These are phyloP conservation scores for Clavispora santaluciae DNA, from an alignment of 805 yeast species.

Conservation along the genomic window DNA sequence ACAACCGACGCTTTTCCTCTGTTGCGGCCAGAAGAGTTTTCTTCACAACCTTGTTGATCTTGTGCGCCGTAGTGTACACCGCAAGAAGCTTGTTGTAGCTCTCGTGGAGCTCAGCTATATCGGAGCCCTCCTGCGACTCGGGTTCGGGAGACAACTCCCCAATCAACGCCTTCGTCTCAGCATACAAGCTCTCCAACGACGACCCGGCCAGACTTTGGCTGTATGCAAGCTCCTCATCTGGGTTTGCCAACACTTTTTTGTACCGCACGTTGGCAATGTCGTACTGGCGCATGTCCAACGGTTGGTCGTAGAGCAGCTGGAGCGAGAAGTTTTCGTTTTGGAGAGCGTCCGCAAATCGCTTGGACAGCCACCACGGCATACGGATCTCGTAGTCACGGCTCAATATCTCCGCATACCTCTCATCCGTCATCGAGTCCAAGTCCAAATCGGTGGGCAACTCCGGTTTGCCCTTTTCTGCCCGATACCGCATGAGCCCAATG, in stretches of 20 bases:
- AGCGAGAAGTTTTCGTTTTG: conserved; percentile 15
- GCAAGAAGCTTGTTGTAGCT: conserved; percentile 24
- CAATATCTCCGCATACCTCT: conserved; percentile 23
- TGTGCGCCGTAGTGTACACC: conserved; percentile 33
- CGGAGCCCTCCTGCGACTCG: not conserved
- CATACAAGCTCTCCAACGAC: conserved; percentile 5
- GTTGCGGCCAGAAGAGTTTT: conserved; percentile 22
- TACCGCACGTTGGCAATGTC: conserved; percentile 32
- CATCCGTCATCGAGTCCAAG: conserved; percentile 24
- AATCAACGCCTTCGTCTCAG: conserved; percentile 3
- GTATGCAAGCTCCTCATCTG: conserved; percentile 14
- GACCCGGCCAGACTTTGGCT: conserved; percentile 5
- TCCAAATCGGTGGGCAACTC: conserved; percentile 19
- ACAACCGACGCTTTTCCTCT: conserved; percentile 32
- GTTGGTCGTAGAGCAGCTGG: conserved; percentile 19
- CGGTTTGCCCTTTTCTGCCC: conserved; percentile 26
- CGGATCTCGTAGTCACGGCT: conserved; percentile 31
- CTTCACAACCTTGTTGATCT: conserved; percentile 34
- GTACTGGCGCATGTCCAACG: conserved; percentile 30
- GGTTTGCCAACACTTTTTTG: conserved; percentile 16
- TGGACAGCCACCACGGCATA: conserved; percentile 41
- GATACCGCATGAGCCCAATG: conserved; percentile 23
- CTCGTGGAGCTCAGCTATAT: conserved; percentile 1
- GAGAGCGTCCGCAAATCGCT: conserved; percentile 24
- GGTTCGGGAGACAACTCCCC: not conserved